Base-by-base conservation (phyloP, 2,329 filamentous ascomycete genomes). In the Aspergillus novoparasiticus region DNA sequence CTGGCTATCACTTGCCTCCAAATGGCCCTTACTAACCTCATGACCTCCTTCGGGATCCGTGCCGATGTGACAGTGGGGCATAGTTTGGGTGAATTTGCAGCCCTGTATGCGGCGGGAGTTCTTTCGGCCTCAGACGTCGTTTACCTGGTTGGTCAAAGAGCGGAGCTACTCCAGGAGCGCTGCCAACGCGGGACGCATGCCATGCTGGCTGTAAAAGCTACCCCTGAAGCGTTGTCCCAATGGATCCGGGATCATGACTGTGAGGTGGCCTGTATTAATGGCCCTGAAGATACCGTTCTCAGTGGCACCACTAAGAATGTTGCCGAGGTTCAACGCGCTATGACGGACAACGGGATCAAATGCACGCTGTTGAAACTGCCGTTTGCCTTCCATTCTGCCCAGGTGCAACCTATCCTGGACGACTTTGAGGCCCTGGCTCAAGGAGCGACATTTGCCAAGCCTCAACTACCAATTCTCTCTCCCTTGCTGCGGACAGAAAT, bases 141-240 rank as follows among this genome's bases (percentile, higher is more conserved):
- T 60, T 89, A 88, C 68, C 82, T 94, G 2, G 90, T 93, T 28
- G 91, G 90, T 39, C 75, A 81, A 55, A 86, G 92, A 63, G 91
- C 91, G 6, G 80, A 86, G 71, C 81, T 93, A 8, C 81, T 93
- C 4, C 84, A 88, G 51, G 80, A 86, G 60, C 85, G 86, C 67
- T 93, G 90, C 79, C 34, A 36, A 16, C 34, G 34, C 34, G 34
- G 34, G 12, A 36, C 34, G 4, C 34, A 36, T 36, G 34, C 34
- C 6, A 36, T 36, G 34, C 34, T 36, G 12, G 34, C 34, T 14
- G 34, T 36, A 1, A 36, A 36, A 14, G 34, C 34, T 36, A 36
- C 34, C 14, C 34, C 34, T 36, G 34, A 36, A 36, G 34, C 34
- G 34, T 16, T 36, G 14, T 36, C 34, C 12, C 34, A 36, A 16